Conservation (phyloP, 257 asterid genomes). For the Solanum medicagineum region DNA sequence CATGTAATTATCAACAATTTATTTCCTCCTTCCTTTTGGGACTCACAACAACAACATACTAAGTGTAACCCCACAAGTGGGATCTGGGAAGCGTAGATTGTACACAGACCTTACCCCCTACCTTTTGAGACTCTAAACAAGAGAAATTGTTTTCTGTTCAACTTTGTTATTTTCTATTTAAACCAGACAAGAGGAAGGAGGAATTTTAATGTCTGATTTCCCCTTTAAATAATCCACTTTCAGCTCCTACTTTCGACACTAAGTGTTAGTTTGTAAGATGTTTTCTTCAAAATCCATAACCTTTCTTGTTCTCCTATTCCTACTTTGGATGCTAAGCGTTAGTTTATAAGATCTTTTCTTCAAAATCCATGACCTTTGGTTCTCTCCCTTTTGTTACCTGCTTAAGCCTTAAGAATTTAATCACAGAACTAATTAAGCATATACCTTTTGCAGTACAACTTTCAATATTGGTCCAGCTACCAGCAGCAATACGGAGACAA, state of each 20-base stretch:
- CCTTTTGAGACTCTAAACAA: not conserved
- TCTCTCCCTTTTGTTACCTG: not conserved
- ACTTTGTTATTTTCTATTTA: not conserved
- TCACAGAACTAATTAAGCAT: constrained; percentile 1
- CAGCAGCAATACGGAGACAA: constrained; percentile 25
- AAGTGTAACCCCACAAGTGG: not conserved
- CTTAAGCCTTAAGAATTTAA: not conserved
- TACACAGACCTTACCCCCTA: not conserved
- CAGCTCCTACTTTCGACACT: not conserved
- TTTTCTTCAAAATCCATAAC: not conserved
- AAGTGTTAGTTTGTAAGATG: not conserved
- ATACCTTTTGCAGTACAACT: constrained; percentile 47
- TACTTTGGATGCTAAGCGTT: not conserved
- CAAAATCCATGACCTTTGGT: not conserved
- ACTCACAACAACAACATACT: not conserved
- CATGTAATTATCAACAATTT: not conserved
- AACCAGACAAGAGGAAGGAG: not conserved
- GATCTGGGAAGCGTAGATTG: not conserved
- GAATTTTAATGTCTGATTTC: not conserved
- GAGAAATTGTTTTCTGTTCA: not conserved
- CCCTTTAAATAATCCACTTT: not conserved
- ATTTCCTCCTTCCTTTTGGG: not conserved
- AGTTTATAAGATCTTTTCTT: not conserved
- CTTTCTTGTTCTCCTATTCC: not conserved
- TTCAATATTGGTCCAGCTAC: constrained; percentile 68